Conservation (phyloP, 495 filamentous ascomycete species). For the Pyronema omphalodes region DNA sequence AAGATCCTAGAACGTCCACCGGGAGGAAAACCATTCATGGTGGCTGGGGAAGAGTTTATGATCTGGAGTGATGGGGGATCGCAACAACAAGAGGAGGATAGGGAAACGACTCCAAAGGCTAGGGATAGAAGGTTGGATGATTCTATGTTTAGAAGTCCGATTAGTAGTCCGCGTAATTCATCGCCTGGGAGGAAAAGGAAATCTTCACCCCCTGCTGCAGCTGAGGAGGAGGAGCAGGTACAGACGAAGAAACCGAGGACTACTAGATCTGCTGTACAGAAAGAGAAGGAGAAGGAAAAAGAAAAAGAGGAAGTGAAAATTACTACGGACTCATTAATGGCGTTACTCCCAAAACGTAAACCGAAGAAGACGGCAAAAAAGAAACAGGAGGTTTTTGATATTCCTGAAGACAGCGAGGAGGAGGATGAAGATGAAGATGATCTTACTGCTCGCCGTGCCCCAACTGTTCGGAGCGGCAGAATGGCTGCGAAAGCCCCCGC, state of each 20-base stretch:
- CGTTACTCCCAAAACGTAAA: slow-evolving; percentile 14
- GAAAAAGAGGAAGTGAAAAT: slow-evolving; percentile 26
- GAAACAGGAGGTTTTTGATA: slow-evolving; percentile 13
- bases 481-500: not conserved
- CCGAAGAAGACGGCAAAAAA: slow-evolving; percentile 4
- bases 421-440: slow-evolving; percentile 4
- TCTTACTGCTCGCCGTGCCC: not conserved
- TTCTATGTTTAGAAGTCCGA: too few species aligned
- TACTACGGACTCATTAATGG: slow-evolving; percentile 14
- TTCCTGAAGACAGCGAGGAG: slow-evolving; percentile 8
- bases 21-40: not conserved
- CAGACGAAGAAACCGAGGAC: slow-evolving; percentile 6
- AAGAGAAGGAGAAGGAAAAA: slow-evolving; percentile 19
- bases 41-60: not conserved
- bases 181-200: too few species aligned
- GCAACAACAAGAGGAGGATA: too few species aligned
- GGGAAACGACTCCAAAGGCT: not conserved
- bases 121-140: not conserved
- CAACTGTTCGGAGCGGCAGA: not conserved
- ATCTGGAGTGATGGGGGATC: not conserved
- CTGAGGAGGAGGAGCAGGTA: slow-evolving; percentile 13
- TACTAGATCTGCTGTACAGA: not conserved
- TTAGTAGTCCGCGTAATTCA: too few species aligned
- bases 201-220: slow-evolving; percentile 10
- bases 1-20: not conserved